Evolutionary conservation across 352 stramenopile species (phyloP), one percentile per base, ranked within the genome.

Genomic region (Saprolegnia diclina): DNA sequence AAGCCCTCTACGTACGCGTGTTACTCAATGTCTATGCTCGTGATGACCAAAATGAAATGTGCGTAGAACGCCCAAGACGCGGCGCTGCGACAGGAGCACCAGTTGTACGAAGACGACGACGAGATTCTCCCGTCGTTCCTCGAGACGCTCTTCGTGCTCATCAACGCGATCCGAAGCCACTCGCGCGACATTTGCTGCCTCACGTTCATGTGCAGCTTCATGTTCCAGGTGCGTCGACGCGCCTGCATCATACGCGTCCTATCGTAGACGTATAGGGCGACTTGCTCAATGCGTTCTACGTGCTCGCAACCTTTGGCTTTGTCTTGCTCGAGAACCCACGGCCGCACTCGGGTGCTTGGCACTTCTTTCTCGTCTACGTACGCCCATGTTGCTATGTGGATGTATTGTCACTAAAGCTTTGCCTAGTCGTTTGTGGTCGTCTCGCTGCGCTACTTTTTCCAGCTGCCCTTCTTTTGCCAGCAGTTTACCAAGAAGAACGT

Each of bases 291-390:
- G 82, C 91, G 69, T 71, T 91, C 16, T 89, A 88, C 64, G 84
- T 92, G 32, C 59, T 91, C 16, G 74, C 75, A 46, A 83, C 76
- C 14, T 95, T 95, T 54, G 74, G 77, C 10, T 91, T 90, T 71
- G 71, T 94, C 24, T 74, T 86, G 14, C 61, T 95, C 26, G 87
- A 95, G 59, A 91, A 83, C 32, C 87, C 87, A 59, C 80, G 85
- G n/a, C 85, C 87, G 1, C 75, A 80, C n/a, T 76, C 83, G 22
- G 56, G 71, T 4, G 75, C 77, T 3, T 95, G 87, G 87, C 76
- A 83, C n/a, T 76, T 86, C 48, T 75, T 95, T 24, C 77, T 95
- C 35, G 80, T 82, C 79, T 94, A 93, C 50, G 87, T 95, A 79
- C 5, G 37, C 45, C 57, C 11, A 46, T 11, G 4, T 40, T 56